phyloP scores from a whole-genome alignment of 192 early-diverging fungal genomes.

The Entomortierella beljakovae region DNA sequence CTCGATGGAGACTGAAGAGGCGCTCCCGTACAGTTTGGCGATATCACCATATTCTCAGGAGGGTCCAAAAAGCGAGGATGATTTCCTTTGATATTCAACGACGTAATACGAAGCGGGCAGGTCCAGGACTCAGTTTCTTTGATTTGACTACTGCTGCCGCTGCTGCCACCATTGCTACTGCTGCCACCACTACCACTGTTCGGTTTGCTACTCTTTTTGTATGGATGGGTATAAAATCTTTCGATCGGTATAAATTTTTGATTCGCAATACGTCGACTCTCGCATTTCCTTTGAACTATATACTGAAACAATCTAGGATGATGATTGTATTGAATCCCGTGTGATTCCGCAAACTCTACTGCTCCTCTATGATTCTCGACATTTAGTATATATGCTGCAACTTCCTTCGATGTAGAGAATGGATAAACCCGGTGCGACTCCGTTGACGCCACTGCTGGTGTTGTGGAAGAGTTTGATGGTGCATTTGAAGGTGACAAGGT shows the following conservation, averaged over 20 bases:
- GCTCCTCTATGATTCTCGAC: no score
- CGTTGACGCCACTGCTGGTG: no score
- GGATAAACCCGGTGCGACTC: no score
- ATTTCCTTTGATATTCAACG: constrained; percentile 13
- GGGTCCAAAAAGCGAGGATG: constrained; percentile 4
- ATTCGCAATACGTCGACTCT: constrained; percentile 18
- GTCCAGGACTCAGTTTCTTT: constrained; percentile 15
- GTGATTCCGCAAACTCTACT: constrained; percentile 1
- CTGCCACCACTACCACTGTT: no score
- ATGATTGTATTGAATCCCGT: constrained; percentile 12
- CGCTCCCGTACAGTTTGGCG: constrained; percentile 4
- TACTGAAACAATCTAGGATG: constrained; percentile 12
- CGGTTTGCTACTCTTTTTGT: no score
- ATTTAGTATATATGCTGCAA: no score
- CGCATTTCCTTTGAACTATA: constrained; percentile 7
- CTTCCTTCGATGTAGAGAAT: no score
- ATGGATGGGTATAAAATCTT: constrained; percentile 7
- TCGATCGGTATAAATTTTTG: constrained; percentile 20
- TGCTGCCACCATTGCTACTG: no score
- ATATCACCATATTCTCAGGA: constrained; percentile 10
- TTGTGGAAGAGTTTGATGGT: no score
- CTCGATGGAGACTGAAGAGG: constrained; percentile 2
- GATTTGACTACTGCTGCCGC: not conserved
- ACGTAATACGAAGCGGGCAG: constrained; percentile 19
- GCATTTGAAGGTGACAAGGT: no score